These are phyloP conservation scores for Cyberlindnera sargentensis DNA, from an alignment of 805 yeast genomes.

Conservation along the genomic window DNA sequence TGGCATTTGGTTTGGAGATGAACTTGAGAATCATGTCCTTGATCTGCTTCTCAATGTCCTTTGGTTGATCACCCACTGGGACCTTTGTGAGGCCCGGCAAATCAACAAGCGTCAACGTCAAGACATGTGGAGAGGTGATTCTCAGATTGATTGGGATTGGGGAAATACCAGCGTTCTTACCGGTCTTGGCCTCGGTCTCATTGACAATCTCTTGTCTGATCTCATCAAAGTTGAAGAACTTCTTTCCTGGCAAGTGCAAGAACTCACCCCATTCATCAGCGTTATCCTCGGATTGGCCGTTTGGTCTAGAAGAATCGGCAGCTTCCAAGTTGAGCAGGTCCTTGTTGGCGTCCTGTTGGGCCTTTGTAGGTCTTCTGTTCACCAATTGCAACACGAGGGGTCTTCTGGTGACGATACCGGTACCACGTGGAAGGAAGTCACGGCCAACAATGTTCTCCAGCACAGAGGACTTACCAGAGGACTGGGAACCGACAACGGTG, in stretches of 20 bases:
- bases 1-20: slow-evolving; percentile 92
- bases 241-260: slow-evolving; percentile 82
- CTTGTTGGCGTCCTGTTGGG: slow-evolving; percentile 16
- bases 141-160: slow-evolving; percentile 89
- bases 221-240: slow-evolving; percentile 80
- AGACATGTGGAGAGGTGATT: slow-evolving; percentile 88
- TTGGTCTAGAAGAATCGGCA: slow-evolving; percentile 31
- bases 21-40: slow-evolving; percentile 89
- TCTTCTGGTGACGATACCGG: slow-evolving; percentile 88
- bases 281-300: slow-evolving; percentile 56
- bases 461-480: slow-evolving; percentile 84
- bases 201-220: slow-evolving; percentile 86
- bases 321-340: slow-evolving; percentile 30
- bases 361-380: slow-evolving; percentile 47
- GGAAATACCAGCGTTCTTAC: slow-evolving; percentile 82
- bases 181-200: slow-evolving; percentile 83
- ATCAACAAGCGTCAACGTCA: slow-evolving; percentile 91
- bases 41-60: slow-evolving; percentile 91
- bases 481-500: slow-evolving; percentile 92
- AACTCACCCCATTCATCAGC: slow-evolving; percentile 96
- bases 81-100: slow-evolving; percentile 97
- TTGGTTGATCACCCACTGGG: slow-evolving; percentile 98
- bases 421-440: slow-evolving; percentile 86
- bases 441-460: slow-evolving; percentile 88
- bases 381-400: slow-evolving; percentile 79